These are phyloP conservation scores for Cicer arietinum DNA, from an alignment of 306 rosid genomes.

Conservation along the genomic window DNA sequence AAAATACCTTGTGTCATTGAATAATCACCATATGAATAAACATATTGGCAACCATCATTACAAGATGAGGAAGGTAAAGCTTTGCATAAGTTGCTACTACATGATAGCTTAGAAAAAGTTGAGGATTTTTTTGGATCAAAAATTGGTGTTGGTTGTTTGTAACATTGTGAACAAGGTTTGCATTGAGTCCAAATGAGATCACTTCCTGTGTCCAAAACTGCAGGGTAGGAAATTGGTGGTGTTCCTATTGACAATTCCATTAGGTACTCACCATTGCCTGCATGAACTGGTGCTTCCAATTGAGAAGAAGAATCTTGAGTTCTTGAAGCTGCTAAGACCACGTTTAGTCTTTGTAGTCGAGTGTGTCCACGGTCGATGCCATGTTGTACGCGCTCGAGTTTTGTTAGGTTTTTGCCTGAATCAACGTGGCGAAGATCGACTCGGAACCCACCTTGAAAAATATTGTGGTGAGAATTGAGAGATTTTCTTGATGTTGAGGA, in stretches of 20 bases:
- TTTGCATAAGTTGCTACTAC: conserved; percentile 55
- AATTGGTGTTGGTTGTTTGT: conserved; percentile 68
- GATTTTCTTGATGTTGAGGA: conserved; percentile 56
- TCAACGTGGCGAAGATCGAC: conserved; percentile 72
- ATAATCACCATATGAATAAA: conserved; percentile 74
- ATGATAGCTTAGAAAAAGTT: conserved; percentile 62
- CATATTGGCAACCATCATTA: conserved; percentile 61
- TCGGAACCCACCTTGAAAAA: conserved; percentile 47
- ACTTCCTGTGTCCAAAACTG: conserved; percentile 87
- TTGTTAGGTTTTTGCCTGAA: conserved; percentile 70
- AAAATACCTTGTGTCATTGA: conserved; percentile 75
- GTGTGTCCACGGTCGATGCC: conserved; percentile 61
- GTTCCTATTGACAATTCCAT: conserved; percentile 74
- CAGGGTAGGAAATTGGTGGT: conserved; percentile 66
- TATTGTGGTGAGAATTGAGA: conserved; percentile 7
- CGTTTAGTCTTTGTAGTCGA: conserved; percentile 62
- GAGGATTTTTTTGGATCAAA: conserved; percentile 74
- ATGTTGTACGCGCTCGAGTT: conserved; percentile 65
- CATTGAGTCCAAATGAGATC: conserved; percentile 95
- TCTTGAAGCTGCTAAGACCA: conserved; percentile 50
- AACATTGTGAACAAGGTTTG: conserved; percentile 74
- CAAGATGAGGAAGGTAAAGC: conserved; percentile 69
- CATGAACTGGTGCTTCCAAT: conserved; percentile 55
- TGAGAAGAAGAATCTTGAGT: conserved; percentile 34
- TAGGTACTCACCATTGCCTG: conserved; percentile 79